Conservation (phyloP, 1,284 basidiomycete genomes). For the Rhodofomes roseus region DNA sequence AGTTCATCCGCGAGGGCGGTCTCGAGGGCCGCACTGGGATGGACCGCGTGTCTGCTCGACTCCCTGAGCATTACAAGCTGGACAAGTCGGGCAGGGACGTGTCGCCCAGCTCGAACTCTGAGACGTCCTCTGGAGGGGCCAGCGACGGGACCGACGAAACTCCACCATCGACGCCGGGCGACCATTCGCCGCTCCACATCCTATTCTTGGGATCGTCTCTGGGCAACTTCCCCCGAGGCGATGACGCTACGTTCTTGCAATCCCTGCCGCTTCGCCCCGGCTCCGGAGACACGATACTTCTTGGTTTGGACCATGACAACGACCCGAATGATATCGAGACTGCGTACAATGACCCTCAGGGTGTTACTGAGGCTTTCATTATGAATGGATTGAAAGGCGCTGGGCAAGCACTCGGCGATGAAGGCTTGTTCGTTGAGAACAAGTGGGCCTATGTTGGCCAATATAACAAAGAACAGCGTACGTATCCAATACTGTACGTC, state of each 20-base stretch:
- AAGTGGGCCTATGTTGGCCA: conserved; percentile 85
- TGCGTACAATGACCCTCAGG: conserved; percentile 83
- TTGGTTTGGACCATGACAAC: conserved; percentile 88
- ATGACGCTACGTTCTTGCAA: conserved; percentile 73
- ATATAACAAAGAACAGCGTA: conserved; percentile 73
- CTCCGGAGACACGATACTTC: conserved; percentile 64
- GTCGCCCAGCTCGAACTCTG: conserved; percentile 34
- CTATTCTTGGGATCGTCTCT: conserved; percentile 94
- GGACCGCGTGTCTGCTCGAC: conserved; percentile 11
- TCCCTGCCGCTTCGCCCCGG: conserved; percentile 77
- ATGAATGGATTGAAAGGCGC: conserved; percentile 82
- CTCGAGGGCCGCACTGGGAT: conserved; percentile 31
- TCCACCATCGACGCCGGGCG: conserved; percentile 37
- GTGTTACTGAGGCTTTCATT: conserved; percentile 81
- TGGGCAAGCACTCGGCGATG: conserved; percentile 58
- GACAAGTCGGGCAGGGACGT: conserved; percentile 20
- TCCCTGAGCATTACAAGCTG: conserved; percentile 16
- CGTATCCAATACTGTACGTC: conserved; percentile 26
- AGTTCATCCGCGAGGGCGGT: conserved; percentile 60
- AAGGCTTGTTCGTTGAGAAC: conserved; percentile 53
- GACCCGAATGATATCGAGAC: conserved; percentile 61
- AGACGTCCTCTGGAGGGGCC: conserved; percentile 21
- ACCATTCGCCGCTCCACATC: conserved; percentile 62
- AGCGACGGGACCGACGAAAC: conserved; percentile 28
- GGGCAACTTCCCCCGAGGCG: conserved; percentile 85